Percentiles rank a stretch among this genome's conserved stretches.
Conservation (phyloP, 192 early-diverging fungal genomes). For the Cetraspora pellucida region DNA sequence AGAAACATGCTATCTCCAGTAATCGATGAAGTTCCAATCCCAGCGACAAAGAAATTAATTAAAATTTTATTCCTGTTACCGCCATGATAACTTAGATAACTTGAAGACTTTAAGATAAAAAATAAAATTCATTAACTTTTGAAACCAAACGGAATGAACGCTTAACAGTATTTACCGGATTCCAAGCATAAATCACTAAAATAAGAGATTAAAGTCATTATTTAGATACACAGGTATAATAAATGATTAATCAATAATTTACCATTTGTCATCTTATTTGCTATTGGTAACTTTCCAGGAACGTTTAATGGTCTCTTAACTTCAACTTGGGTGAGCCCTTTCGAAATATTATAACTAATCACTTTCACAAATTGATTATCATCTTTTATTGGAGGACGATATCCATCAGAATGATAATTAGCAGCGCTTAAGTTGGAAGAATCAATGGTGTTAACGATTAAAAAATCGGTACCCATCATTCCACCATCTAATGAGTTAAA, state of each 20-base stretch:
- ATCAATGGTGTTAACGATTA: background rate
- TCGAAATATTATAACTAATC: too few relatives aligned
- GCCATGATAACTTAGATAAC: background rate
- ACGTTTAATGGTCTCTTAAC: background rate
- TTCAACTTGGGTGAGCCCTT: background rate
- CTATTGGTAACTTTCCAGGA: background rate
- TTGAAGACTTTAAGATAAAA: background rate
- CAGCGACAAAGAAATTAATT: constrained; percentile 9
- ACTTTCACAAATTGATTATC: background rate
- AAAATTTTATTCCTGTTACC: background rate
- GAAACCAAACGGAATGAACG: too few relatives aligned
- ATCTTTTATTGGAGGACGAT: background rate
- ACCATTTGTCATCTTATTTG: background rate
- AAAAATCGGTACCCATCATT: constrained; percentile 13
- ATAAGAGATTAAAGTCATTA: background rate
- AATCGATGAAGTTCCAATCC: background rate
- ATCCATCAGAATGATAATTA: constrained; percentile 11
- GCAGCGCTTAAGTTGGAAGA: background rate
- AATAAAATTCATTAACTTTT: too few relatives aligned
- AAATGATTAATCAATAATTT: background rate
- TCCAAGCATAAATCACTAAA: constrained; percentile 15
- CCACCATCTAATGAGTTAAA: constrained; percentile 2
- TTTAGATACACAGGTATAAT: background rate
- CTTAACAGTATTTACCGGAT: background rate
- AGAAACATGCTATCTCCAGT: background rate